Conservation (phyloP, 805 yeast species). For the Metschnikowia dekortorum region DNA sequence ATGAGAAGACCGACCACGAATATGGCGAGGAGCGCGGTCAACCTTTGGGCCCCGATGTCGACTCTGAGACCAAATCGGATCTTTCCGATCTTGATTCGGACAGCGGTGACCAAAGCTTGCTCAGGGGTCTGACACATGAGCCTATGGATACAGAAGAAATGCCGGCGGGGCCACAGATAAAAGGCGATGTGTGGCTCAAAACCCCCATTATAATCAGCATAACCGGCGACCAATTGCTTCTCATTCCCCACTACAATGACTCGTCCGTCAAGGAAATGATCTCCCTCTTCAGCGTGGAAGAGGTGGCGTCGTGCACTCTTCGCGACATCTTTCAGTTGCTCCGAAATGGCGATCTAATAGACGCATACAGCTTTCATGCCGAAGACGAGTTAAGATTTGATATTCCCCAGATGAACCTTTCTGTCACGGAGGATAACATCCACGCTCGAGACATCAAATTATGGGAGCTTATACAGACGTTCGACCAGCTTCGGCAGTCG, state of each 20-base stretch:
- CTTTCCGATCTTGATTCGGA: neutral
- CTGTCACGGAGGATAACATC: constrained; percentile 31
- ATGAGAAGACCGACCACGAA: too few species aligned
- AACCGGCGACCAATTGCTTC: constrained; percentile 24
- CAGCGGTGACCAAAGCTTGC: neutral
- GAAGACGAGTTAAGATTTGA: constrained; percentile 26
- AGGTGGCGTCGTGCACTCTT: constrained; percentile 17
- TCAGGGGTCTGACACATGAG: neutral
- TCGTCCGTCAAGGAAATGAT: constrained; percentile 16
- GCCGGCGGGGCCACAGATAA: neutral
- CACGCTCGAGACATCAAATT: constrained; percentile 23
- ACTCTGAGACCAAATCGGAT: neutral
- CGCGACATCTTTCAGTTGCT: constrained; percentile 24
- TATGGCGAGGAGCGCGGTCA: neutral
- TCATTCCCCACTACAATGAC: constrained; percentile 19
- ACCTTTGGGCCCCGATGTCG: neutral
- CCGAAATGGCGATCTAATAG: constrained; percentile 27
- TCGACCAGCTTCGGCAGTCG: constrained; percentile 2
- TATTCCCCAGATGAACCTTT: constrained; percentile 26
- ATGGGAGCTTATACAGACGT: constrained; percentile 21
- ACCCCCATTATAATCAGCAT: constrained; percentile 23
- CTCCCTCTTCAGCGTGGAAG: constrained; percentile 23
- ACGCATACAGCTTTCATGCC: constrained; percentile 20
- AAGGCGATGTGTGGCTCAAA: neutral
- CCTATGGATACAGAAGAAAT: neutral